Percentiles rank a stretch among this genome's conserved stretches.
phyloP scores from a whole-genome alignment of 352 stramenopile genomes.

The Phytopythium helicoides region DNA sequence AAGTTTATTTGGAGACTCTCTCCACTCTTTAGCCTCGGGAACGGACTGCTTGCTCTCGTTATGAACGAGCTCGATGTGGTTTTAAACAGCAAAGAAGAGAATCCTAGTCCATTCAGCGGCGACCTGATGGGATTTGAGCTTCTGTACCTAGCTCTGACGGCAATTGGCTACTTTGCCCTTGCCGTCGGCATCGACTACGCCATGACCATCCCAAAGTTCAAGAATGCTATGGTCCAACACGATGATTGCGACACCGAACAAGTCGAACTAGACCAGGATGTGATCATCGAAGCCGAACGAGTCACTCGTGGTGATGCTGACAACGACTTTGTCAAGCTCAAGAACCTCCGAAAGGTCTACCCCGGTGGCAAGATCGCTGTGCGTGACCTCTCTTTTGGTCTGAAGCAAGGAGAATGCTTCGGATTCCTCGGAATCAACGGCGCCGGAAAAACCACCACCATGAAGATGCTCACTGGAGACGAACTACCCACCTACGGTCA shows the following conservation, averaged over 20 bases:
- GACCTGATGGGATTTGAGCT: conserved; percentile 68
- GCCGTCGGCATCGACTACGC: conserved; percentile 55
- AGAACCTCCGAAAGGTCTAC: conserved; percentile 44
- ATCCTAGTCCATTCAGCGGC: conserved; percentile 49
- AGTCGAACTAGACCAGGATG: conserved; percentile 3
- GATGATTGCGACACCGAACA: not conserved
- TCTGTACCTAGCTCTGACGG: conserved; percentile 40
- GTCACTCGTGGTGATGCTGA: conserved; percentile 12
- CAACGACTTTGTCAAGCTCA: conserved; percentile 31
- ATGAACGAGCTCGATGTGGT: conserved; percentile 30
- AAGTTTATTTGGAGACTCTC: conserved; percentile 75
- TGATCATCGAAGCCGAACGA: conserved; percentile 4
- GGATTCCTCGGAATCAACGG: conserved; percentile 95
- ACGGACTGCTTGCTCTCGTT: conserved; percentile 39
- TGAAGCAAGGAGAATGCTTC: conserved; percentile 90
- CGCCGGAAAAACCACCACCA: conserved; percentile 94
- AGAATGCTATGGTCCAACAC: conserved; percentile 11
- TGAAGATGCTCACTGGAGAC: conserved; percentile 95
- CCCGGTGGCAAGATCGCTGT: conserved; percentile 72
- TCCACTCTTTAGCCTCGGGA: conserved; percentile 54
- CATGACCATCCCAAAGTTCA: conserved; percentile 49
- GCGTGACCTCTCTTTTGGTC: conserved; percentile 68
- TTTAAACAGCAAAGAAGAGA: conserved; percentile 22
- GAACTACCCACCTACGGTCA: conserved; percentile 54
- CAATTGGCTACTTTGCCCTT: conserved; percentile 37